Evolutionary conservation across 108 stramenopile species (phyloP).

Genomic region (Mediolabrus comicus): DNA sequence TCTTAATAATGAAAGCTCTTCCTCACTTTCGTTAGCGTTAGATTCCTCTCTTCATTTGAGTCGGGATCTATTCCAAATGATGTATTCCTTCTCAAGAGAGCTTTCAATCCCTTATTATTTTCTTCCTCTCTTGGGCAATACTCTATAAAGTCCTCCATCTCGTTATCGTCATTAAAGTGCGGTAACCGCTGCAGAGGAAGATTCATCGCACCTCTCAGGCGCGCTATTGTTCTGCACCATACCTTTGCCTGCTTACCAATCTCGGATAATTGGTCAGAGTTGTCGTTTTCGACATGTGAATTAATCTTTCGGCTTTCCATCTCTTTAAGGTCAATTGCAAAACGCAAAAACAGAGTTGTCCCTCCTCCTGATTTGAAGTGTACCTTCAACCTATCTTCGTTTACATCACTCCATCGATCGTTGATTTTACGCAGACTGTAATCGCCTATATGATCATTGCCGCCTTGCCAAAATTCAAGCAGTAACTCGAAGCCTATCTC

Average conservation of each 20-base stretch:
- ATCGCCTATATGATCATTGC: slow-evolving; percentile 9
- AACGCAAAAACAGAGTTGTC: slow-evolving; percentile 64
- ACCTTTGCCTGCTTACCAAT: slow-evolving; percentile 51
- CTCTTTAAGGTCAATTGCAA: slow-evolving; percentile 71
- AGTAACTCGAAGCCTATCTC: slow-evolving; percentile 22
- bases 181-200: slow-evolving; percentile 50
- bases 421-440: slow-evolving; percentile 22
- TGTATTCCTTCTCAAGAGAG: not conserved
- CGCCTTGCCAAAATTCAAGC: slow-evolving; percentile 37
- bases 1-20: not conserved
- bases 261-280: slow-evolving; percentile 37
- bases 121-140: not conserved
- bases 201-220: slow-evolving; percentile 51
- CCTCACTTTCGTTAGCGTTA: not conserved
- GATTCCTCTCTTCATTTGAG: not conserved
- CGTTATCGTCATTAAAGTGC: slow-evolving; percentile 61
- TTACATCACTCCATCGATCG: slow-evolving; percentile 55
- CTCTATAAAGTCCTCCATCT: slow-evolving; percentile 23
- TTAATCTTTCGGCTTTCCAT: slow-evolving; percentile 32
- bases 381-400: slow-evolving; percentile 70
- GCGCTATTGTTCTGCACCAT: slow-evolving; percentile 81
- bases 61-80: not conserved
- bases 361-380: slow-evolving; percentile 39
- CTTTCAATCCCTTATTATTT: not conserved
- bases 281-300: slow-evolving; percentile 3